Conservation (phyloP, 2,329 filamentous ascomycete species). For the Trichoderma sp. region DNA sequence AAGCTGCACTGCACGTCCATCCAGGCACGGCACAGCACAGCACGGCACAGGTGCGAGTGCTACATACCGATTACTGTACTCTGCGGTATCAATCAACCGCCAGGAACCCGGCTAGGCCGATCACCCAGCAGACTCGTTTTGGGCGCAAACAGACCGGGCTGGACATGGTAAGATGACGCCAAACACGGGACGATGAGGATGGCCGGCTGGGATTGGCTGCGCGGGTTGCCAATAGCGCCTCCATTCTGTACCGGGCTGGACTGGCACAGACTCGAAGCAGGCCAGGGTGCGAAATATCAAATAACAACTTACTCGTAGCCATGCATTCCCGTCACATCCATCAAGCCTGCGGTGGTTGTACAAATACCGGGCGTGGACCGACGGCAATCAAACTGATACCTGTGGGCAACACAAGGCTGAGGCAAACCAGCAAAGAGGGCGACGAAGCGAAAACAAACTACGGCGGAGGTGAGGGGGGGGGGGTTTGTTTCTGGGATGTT, state of each 20-base stretch:
- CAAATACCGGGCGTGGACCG: not conserved
- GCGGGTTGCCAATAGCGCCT: not conserved
- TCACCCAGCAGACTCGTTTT: not conserved
- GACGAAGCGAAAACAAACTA: no score
- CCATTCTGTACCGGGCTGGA: no score
- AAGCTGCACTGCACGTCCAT: no score
- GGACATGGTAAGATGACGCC: slow-evolving; percentile 14
- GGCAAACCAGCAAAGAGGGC: not conserved
- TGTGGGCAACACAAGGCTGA: not conserved
- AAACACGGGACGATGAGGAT: slow-evolving; percentile 15
- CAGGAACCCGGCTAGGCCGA: slow-evolving; percentile 6
- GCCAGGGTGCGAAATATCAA: not conserved
- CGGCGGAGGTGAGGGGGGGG: not conserved
- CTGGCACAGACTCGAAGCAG: not conserved
- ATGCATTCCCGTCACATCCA: not conserved
- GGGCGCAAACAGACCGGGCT: not conserved
- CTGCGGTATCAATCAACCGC: no score
- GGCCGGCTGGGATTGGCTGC: slow-evolving; percentile 2
- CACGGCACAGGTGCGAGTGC: not conserved
- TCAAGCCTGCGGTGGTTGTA: not conserved
- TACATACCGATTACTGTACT: no score
- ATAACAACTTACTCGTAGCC: not conserved
- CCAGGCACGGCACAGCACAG: no score
- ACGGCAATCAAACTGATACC: slow-evolving; percentile 3
- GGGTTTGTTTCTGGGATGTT: not conserved